Percentiles rank a stretch among this genome's conserved stretches.
Evolutionary conservation across 75 land plant species (phyloP).

Genomic region (Selaginella moellendorffii): DNA sequence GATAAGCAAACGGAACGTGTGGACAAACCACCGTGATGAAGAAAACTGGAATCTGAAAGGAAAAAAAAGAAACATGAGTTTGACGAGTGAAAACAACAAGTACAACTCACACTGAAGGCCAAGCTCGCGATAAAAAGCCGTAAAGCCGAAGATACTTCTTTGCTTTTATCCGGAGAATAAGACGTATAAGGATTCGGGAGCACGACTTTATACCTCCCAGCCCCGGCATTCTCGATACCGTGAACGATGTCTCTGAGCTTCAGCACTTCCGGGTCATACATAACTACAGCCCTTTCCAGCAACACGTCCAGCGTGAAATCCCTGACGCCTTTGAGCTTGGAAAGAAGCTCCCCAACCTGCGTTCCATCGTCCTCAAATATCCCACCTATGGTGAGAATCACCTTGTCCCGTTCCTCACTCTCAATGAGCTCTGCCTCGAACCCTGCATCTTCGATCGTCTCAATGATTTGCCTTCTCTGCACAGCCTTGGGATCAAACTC

Average conservation of each 20-base stretch:
- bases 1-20: constrained; percentile 34
- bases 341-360: constrained; percentile 32
- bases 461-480: constrained; percentile 44
- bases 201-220: constrained; percentile 38
- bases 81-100: background rate
- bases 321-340: constrained; percentile 47
- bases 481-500: constrained; percentile 49
- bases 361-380: constrained; percentile 42
- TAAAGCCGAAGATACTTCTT: constrained; percentile 58
- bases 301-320: constrained; percentile 32
- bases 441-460: constrained; percentile 92
- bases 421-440: constrained; percentile 74
- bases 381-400: constrained; percentile 37
- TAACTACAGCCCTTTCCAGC: constrained; percentile 34
- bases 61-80: background rate
- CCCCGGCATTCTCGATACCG: constrained; percentile 39
- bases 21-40: constrained; percentile 67
- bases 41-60: constrained; percentile 65
- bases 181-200: constrained; percentile 40
- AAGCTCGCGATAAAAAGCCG: constrained; percentile 56
- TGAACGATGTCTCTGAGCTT: constrained; percentile 62
- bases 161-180: constrained; percentile 35
- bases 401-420: constrained; percentile 59
- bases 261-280: constrained; percentile 70
- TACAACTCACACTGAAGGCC: constrained; percentile 65